Percentiles rank a stretch among this genome's conserved stretches.
These are phyloP conservation scores for Colletotrichum spaethianum DNA, from an alignment of 2,329 filamentous ascomycete genomes.

Conservation along the genomic window DNA sequence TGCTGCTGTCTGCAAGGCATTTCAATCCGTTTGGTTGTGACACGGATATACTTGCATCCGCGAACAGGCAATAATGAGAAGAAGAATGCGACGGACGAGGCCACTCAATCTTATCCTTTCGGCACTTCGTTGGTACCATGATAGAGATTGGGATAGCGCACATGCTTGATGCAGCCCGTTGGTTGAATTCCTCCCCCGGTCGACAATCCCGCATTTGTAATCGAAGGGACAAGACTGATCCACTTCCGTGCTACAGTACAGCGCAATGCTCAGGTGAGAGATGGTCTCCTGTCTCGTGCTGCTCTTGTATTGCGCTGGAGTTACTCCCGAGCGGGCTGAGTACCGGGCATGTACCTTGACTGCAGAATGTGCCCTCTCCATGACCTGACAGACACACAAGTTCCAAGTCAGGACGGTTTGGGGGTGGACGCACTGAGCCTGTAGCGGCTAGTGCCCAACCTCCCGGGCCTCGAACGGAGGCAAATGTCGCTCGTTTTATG, in stretches of 20 bases:
- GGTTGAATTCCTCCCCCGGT: constrained; percentile 16
- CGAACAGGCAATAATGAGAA: not conserved
- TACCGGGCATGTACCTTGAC: constrained; percentile 12
- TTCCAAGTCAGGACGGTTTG: constrained; percentile 11
- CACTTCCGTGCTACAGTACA: constrained; percentile 31
- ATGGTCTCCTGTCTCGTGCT: constrained; percentile 25
- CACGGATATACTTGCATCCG: constrained; percentile 22
- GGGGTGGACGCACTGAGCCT: constrained; percentile 27
- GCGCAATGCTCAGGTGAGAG: constrained; percentile 31
- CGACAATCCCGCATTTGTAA: constrained; percentile 15
- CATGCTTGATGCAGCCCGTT: not conserved
- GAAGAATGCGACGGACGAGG: not conserved
- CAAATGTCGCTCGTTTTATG: constrained; percentile 36
- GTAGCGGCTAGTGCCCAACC: constrained; percentile 32
- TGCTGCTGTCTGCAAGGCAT: constrained; percentile 23
- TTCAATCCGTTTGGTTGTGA: constrained; percentile 1
- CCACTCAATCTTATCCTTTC: not conserved
- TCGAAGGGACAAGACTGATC: constrained; percentile 30
- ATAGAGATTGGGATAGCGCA: not conserved
- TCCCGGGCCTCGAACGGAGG: constrained; percentile 29
- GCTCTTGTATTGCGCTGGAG: not conserved
- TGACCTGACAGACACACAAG: constrained; percentile 22
- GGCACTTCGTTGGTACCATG: not conserved
- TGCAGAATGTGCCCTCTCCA: constrained; percentile 17
- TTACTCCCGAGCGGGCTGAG: constrained; percentile 11